phyloP scores from a whole-genome alignment of 495 filamentous ascomycete species.

The Rusavskia elegans region DNA sequence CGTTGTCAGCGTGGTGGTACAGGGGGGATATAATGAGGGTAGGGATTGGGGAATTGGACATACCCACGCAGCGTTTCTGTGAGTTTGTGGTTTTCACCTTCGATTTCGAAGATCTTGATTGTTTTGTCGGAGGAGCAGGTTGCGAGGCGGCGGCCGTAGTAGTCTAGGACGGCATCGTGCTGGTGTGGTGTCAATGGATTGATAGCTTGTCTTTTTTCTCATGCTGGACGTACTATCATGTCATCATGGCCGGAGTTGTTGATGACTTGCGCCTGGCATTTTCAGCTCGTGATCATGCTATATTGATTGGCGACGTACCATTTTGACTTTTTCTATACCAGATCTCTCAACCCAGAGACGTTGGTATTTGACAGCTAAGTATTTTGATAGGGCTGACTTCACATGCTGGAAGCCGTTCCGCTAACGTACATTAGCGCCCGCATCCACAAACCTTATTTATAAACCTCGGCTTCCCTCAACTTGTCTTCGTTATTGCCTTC shows the following conservation, averaged over 20 bases:
- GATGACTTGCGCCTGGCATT: constrained; percentile 59
- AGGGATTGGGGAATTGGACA: constrained; percentile 3
- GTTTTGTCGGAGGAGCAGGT: constrained; percentile 97
- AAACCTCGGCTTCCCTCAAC: background rate
- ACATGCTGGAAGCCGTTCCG: background rate
- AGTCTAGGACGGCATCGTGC: constrained; percentile 97
- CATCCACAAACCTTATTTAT: background rate
- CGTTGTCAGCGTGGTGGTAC: too few species aligned
- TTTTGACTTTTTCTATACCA: background rate
- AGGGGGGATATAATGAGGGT: too few species aligned
- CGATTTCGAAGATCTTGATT: constrained; percentile 98
- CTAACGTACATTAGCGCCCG: background rate
- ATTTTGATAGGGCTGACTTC: background rate
- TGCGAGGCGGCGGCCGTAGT: constrained; percentile 90
- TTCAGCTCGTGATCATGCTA: background rate
- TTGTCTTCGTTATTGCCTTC: background rate
- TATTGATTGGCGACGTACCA: background rate
- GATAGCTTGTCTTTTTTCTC: background rate
- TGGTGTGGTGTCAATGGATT: constrained; percentile 18
- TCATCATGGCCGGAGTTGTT: constrained; percentile 92
- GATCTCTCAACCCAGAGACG: background rate
- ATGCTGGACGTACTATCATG: constrained; percentile 75
- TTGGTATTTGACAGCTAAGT: background rate
- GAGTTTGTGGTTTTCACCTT: constrained; percentile 79
- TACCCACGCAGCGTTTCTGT: constrained; percentile 93